Conservation (phyloP, 2,329 filamentous ascomycete species). For the Fusarium drepaniforme region DNA sequence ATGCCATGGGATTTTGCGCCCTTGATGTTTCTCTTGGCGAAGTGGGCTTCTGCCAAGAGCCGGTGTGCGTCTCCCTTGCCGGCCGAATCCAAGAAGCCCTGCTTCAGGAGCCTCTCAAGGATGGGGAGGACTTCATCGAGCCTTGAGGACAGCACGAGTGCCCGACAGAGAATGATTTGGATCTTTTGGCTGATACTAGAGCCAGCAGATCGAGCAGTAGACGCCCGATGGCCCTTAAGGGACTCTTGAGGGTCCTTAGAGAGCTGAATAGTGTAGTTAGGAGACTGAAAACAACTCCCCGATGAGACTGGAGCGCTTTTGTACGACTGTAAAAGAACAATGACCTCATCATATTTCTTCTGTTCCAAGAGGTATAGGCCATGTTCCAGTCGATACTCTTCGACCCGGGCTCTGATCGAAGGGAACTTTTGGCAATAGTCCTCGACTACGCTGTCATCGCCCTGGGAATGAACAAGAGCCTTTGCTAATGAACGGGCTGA, state of each 20-base stretch:
- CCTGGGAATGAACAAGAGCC: neutral
- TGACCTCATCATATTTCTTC: neutral
- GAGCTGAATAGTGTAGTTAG: too few relatives aligned
- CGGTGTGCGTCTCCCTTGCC: neutral
- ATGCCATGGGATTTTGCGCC: neutral
- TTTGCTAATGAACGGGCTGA: neutral
- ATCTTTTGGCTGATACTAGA: neutral
- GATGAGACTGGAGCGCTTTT: neutral
- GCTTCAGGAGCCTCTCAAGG: neutral
- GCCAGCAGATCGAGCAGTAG: neutral
- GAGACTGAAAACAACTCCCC: too few relatives aligned
- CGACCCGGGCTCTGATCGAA: neutral
- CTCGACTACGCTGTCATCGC: neutral
- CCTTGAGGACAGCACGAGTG: neutral
- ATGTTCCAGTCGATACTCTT: neutral
- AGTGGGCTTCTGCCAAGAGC: neutral
- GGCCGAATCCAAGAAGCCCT: neutral
- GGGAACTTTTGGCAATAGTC: neutral
- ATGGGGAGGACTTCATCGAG: neutral
- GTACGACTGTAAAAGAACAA: neutral
- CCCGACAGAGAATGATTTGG: neutral
- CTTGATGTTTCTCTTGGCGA: neutral
- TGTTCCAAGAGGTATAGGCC: neutral
- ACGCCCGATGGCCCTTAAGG: neutral
- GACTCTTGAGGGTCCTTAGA: too few relatives aligned